Base-by-base conservation (phyloP, 495 filamentous ascomycete species). In the Cercophora sp. region DNA sequence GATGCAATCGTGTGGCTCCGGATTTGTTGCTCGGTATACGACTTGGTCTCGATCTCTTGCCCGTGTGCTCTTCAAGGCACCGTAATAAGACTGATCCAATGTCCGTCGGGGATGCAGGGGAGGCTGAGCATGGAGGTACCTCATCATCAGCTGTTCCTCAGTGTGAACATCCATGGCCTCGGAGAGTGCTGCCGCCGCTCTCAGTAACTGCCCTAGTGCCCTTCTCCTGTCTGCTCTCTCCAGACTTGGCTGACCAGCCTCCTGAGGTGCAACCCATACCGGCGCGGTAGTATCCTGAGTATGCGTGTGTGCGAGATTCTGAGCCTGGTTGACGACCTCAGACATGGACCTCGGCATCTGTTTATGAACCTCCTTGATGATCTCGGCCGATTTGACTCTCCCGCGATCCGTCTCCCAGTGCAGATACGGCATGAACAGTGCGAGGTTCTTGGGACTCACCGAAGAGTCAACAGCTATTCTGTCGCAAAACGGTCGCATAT, bases 71-170 rank as follows among this genome's bases (percentile, higher is more conserved):
- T 64, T 61, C 34, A 85, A 76, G 35, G 79, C 81, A 2, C 81
- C 78, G 59, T 83, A 84, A 52, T 82, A 84, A 51, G 79, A 83
- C 57, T 86, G 82, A 59, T 87, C 83, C 5, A 86, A 63, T 5
- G 83, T 86, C 37, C 82, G 69, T 20, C 84, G 76, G 20, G 85
- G 75, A 59, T 87, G 84, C 3, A 87, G 68, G 0, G 79, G 81
- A 1, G 78, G 73, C 1, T 76, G 72, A 2, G 70, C 72, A 34
- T 76, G 72, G 6, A 86, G 63, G 61, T 86, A 79, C 6, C 78
- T 78, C 35, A 76, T 64, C 41, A 85, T 71, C 15, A 85, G 68
- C 73, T 81, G 74, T 58, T 85, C 81, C 56, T 86, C 83, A 3
- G 41, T 31, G 34, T 65, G 61, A 8, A 55, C 47, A 9, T 56